These are phyloP conservation scores for Candida sp. DNA, from an alignment of 1,139 yeast species.

Conservation along the genomic window DNA sequence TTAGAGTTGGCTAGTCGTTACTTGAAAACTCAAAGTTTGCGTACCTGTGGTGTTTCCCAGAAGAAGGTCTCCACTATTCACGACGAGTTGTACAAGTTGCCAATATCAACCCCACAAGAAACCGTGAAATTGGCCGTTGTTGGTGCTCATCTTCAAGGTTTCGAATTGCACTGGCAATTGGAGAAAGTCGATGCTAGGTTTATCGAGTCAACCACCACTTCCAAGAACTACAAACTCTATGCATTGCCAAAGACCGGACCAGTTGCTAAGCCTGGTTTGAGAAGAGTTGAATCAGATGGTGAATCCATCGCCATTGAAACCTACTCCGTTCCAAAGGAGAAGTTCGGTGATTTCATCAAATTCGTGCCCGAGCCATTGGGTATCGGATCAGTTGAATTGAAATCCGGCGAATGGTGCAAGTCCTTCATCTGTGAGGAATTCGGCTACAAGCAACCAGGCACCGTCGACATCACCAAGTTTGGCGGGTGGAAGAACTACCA, in stretches of 20 bases:
- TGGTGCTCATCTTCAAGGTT: slow-evolving; percentile 92
- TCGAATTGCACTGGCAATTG: slow-evolving; percentile 94
- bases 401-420: slow-evolving; percentile 81
- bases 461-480: slow-evolving; percentile 76
- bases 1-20: slow-evolving; percentile 81
- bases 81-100: slow-evolving; percentile 45
- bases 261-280: slow-evolving; percentile 85
- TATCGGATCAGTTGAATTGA: slow-evolving; percentile 88
- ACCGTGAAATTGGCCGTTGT: slow-evolving; percentile 80
- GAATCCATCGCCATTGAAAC: slow-evolving; percentile 73
- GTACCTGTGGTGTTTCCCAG: slow-evolving; percentile 2
- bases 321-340: slow-evolving; percentile 78
- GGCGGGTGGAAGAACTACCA: slow-evolving; percentile 91
- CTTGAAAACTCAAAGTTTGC: slow-evolving; percentile 48
- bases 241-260: slow-evolving; percentile 88
- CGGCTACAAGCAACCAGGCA: slow-evolving; percentile 74
- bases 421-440: slow-evolving; percentile 93
- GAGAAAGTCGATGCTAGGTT: slow-evolving; percentile 84
- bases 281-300: slow-evolving; percentile 66
- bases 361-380: slow-evolving; percentile 97
- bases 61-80: slow-evolving; percentile 29
- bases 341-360: slow-evolving; percentile 79
- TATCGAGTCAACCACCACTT: slow-evolving; percentile 66
- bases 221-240: slow-evolving; percentile 75
- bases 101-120: slow-evolving; percentile 25